Conservation (phyloP, 306 rosid genomes). For the Mimosa bimucronata region DNA sequence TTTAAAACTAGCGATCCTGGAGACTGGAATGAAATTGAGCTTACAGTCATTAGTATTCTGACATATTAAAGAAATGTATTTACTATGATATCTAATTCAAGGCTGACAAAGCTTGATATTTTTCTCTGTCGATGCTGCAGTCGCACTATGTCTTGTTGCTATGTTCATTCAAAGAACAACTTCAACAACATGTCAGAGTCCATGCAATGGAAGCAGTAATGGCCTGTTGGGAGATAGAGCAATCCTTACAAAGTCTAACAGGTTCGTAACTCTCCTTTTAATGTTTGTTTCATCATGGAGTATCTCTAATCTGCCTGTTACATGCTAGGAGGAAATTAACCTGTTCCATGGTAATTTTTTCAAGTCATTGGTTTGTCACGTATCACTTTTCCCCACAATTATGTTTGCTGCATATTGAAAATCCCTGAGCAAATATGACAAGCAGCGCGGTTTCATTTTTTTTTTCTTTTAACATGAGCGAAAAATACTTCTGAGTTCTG, state of each 20-base stretch:
- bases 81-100: neutral
- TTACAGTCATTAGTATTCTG: neutral
- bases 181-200: slow-evolving; percentile 95
- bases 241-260: slow-evolving; percentile 91
- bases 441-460: neutral
- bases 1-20: neutral
- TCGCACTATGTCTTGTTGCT: slow-evolving; percentile 94
- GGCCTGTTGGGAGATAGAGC: slow-evolving; percentile 99
- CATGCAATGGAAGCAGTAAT: slow-evolving; percentile 99
- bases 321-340: slow-evolving; percentile 24
- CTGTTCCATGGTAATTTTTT: slow-evolving; percentile 11
- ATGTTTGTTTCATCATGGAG: slow-evolving; percentile 15
- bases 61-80: neutral
- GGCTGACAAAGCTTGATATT: slow-evolving; percentile 7
- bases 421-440: neutral
- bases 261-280: slow-evolving; percentile 48
- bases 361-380: neutral
- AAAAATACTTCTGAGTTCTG: neutral
- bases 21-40: neutral
- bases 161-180: slow-evolving; percentile 96
- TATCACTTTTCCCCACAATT: slow-evolving; percentile 1
- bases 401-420: neutral
- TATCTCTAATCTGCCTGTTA: slow-evolving; percentile 1
- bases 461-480: neutral
- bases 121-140: slow-evolving; percentile 51